Evolutionary conservation across 2,329 filamentous ascomycete genomes (phyloP), one percentile per base, ranked within the genome.

Genomic region (Beauveria brongniartii): DNA sequence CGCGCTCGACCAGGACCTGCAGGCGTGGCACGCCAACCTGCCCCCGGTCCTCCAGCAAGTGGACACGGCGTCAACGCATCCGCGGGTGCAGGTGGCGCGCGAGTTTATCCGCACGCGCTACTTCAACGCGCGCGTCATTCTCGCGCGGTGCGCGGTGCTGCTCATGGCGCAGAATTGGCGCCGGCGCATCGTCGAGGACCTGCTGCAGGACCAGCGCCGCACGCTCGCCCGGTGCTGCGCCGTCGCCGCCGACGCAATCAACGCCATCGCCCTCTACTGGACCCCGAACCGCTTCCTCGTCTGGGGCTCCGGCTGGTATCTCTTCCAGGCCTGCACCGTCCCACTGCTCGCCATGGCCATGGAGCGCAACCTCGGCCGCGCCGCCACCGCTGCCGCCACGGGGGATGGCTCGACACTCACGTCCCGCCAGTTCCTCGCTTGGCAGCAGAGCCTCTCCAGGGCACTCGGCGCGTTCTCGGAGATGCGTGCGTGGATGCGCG

Each of bases 271-370:
- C 2, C 63, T 71, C 6, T 67, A 71, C 64, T 72, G 70, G 70
- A 69, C 65, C 0, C 70, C 69, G 6, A 72, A 71, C 55, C 65
- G 68, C 20, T 64, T 72, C 28, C 70, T 71, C 24, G 69, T 70
- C 18, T 72, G 70, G 70, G 70, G 69, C 62, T 67, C 67, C 14
- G 67, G 65, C 1, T 72, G 69, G 70, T 71, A 71, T 50, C 66
- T 72, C 8, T 72, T 72, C 61, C 69, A 72, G 55, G 69, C 69
- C 5, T 71, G 69, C 52, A 70, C 69, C 53, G 68, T 71, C 2
- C 69, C 69, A 10, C 62, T 72, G 2, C 63, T 72, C 18, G 65
- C 68, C 37, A 67, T 71, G 34, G 66, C 69, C 24, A 67, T 71
- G 28, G 67, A 71, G 30, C 62, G 59, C 34, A 66, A 64, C 41